A percentile compares a stretch with the other conserved stretches of the same genome.
phyloP scores from a whole-genome alignment of 768 basidiomycete genomes.

The Kwoniella europaea region DNA sequence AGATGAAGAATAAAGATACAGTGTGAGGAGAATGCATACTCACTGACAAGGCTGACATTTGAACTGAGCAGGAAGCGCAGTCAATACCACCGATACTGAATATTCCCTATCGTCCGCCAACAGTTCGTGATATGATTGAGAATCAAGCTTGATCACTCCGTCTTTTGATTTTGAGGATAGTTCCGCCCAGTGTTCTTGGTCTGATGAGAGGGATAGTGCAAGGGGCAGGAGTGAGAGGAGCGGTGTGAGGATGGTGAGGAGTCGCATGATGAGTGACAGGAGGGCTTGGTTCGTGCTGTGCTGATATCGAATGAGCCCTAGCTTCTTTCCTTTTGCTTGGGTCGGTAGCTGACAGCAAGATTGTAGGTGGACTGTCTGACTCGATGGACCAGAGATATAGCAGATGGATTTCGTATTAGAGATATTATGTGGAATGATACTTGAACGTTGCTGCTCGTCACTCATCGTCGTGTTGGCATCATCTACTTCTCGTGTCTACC shows the following conservation, averaged over 20 bases:
- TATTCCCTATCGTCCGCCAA: conserved; percentile 75
- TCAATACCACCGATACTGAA: conserved; percentile 85
- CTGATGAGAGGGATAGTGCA: conserved; percentile 33
- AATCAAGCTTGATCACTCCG: conserved; percentile 81
- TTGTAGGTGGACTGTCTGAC: no score
- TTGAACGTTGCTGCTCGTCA: conserved; percentile 16
- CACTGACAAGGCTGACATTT: conserved; percentile 93
- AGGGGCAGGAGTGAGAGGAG: conserved; percentile 24
- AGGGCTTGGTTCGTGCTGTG: no score
- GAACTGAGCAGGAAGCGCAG: conserved; percentile 78
- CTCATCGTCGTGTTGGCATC: conserved; percentile 47
- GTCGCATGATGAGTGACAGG: conserved; percentile 15
- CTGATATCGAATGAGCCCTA: no score
- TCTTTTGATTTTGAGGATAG: conserved; percentile 71
- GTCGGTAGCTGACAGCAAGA: no score
- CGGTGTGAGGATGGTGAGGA: conserved; percentile 10
- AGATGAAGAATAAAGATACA: not conserved
- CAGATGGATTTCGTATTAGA: no score
- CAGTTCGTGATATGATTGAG: conserved; percentile 75
- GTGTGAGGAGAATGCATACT: conserved; percentile 54
- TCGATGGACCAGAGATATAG: no score
- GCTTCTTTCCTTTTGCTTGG: no score
- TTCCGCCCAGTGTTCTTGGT: conserved; percentile 66
- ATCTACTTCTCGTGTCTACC: not conserved
- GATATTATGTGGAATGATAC: not conserved